Evolutionary conservation across 2,329 filamentous ascomycete genomes (phyloP).

Genomic region (Cordyceps fumosorosea): DNA sequence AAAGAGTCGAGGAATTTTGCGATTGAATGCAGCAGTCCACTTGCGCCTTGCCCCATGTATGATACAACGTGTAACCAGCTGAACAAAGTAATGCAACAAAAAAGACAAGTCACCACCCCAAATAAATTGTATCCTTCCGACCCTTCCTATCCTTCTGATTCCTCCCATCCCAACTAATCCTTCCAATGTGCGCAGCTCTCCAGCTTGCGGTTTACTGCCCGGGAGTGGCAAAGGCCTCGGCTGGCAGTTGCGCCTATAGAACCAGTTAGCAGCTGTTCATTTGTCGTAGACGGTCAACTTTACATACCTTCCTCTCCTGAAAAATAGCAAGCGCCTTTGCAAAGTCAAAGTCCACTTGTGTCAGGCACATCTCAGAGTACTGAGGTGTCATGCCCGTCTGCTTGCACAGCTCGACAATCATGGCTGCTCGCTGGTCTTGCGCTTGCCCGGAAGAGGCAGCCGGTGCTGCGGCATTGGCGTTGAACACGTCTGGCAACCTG

Average conservation of each 20-base stretch:
- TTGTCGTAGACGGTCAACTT: neutral
- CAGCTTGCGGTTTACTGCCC: slow-evolving; percentile 10
- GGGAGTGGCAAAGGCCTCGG: slow-evolving; percentile 38
- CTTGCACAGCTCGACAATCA: slow-evolving; percentile 68
- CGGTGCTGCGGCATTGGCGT: slow-evolving; percentile 21
- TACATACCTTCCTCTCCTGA: slow-evolving; percentile 62
- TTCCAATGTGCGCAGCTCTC: neutral
- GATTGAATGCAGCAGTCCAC: slow-evolving; percentile 6
- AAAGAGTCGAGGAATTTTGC: neutral
- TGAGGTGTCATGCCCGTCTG: slow-evolving; percentile 74
- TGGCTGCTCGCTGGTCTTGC: slow-evolving; percentile 53
- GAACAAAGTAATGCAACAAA: neutral
- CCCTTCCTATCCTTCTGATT: neutral
- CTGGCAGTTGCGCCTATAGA: slow-evolving; percentile 38
- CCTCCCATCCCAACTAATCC: neutral
- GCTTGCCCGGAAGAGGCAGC: slow-evolving; percentile 20
- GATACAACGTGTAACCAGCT: slow-evolving; percentile 8
- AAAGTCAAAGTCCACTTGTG: slow-evolving; percentile 74
- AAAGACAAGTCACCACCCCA: neutral
- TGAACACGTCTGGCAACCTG: slow-evolving; percentile 39
- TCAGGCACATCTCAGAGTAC: slow-evolving; percentile 75
- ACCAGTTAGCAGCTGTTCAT: slow-evolving; percentile 13
- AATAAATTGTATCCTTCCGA: neutral
- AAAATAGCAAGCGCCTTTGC: slow-evolving; percentile 70
- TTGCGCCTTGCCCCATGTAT: slow-evolving; percentile 6